A percentile compares a stretch with the other conserved stretches of the same genome.
phyloP scores from a whole-genome alignment of 1,139 yeast genomes.

The Zygosaccharomyces pseudobailii region DNA sequence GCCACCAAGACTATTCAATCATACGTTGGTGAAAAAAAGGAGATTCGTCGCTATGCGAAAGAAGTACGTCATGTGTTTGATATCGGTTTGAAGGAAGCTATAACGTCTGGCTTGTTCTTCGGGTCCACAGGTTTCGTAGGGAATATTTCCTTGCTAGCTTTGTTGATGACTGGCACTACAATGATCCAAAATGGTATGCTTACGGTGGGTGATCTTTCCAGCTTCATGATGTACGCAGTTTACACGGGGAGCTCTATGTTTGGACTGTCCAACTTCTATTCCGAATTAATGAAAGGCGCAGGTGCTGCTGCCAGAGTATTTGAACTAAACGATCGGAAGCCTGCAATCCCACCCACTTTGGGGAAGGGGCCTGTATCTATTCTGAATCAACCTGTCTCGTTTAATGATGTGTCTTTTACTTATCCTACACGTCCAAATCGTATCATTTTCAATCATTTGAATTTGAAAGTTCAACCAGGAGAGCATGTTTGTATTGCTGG shows the following conservation, averaged over 20 bases:
- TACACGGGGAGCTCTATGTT: slow-evolving; percentile 90
- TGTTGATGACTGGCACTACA: slow-evolving; percentile 74
- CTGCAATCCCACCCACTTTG: slow-evolving; percentile 59
- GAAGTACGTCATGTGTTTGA: slow-evolving; percentile 71
- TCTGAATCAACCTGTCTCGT: slow-evolving; percentile 50
- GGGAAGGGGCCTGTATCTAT: slow-evolving; percentile 40
- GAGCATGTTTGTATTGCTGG: slow-evolving; percentile 88
- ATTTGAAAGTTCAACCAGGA: slow-evolving; percentile 58
- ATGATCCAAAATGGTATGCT: slow-evolving; percentile 69
- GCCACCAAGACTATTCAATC: slow-evolving; percentile 85
- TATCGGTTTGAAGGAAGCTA: slow-evolving; percentile 78
- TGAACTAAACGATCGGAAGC: slow-evolving; percentile 77
- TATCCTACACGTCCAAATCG: slow-evolving; percentile 90
- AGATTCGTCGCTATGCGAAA: slow-evolving; percentile 55
- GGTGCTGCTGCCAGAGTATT: slow-evolving; percentile 94
- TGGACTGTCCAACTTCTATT: slow-evolving; percentile 86
- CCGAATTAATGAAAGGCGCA: slow-evolving; percentile 93
- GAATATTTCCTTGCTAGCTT: slow-evolving; percentile 68
- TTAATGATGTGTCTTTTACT: slow-evolving; percentile 62
- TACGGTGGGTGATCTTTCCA: slow-evolving; percentile 83
- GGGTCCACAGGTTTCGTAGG: slow-evolving; percentile 83
- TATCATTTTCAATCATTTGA: slow-evolving; percentile 58
- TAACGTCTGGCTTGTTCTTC: slow-evolving; percentile 68
- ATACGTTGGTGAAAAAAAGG: slow-evolving; percentile 76
- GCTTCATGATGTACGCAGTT: slow-evolving; percentile 93